Evolutionary conservation across 108 stramenopile genomes (phyloP).

Genomic region (Nitzschia sp.): DNA sequence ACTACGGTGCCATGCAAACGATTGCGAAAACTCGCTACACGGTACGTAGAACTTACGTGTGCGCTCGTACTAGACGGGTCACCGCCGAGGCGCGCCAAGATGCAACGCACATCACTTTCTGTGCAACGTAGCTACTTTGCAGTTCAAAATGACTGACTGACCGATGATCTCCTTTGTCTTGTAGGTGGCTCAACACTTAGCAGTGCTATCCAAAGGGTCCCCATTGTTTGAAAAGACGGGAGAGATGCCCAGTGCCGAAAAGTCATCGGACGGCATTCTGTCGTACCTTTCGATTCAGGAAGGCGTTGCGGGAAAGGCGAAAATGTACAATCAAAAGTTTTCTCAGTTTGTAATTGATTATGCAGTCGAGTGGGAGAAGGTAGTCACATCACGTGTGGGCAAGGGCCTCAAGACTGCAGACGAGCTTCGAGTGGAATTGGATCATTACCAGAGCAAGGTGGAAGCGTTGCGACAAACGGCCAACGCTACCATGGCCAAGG

Average conservation of each 20-base stretch:
- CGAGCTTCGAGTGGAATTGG: slow-evolving; percentile 68
- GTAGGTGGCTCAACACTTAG: slow-evolving; percentile 50
- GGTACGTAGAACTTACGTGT: slow-evolving; percentile 28
- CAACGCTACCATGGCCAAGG: slow-evolving; percentile 71
- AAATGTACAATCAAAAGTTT: slow-evolving; percentile 62
- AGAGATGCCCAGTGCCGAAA: slow-evolving; percentile 29
- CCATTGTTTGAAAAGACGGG: slow-evolving; percentile 34
- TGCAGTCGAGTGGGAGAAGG: slow-evolving; percentile 79
- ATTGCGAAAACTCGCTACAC: slow-evolving; percentile 33
- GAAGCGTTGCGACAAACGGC: slow-evolving; percentile 58
- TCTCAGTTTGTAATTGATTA: slow-evolving; percentile 76
- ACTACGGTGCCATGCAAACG: slow-evolving; percentile 39
- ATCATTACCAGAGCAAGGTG: slow-evolving; percentile 80
- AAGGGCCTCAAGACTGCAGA: slow-evolving; percentile 62
- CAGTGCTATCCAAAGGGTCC: slow-evolving; percentile 38
- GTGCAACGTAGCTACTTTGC: too few species aligned
- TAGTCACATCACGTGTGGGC: slow-evolving; percentile 57
- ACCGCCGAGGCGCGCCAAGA: too few species aligned
- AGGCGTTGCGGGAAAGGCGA: slow-evolving; percentile 37
- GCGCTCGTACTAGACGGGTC: not conserved
- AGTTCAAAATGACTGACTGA: too few species aligned
- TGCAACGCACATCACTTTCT: too few species aligned
- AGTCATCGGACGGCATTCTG: slow-evolving; percentile 20
- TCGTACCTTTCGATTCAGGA: slow-evolving; percentile 48
- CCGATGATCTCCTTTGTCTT: not conserved